Evolutionary conservation across 2,329 filamentous ascomycete genomes (phyloP).

Genomic region (Monosporascus sp.): DNA sequence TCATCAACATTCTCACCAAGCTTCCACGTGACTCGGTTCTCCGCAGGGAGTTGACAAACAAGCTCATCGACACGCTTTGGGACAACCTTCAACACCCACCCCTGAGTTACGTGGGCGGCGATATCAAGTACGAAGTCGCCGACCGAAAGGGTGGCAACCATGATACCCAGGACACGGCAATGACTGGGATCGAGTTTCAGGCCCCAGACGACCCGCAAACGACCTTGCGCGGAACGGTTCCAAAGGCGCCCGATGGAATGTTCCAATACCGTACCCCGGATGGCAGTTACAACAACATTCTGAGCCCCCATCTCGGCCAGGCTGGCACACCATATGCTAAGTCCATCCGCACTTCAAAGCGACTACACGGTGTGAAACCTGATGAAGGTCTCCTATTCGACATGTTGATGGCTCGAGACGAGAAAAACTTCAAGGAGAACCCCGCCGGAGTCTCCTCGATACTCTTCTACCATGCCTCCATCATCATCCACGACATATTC

Average conservation of each 20-base stretch:
- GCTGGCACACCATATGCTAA: conserved; percentile 65
- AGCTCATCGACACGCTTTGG: conserved; percentile 49
- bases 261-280: conserved; percentile 30
- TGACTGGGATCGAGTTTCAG: conserved; percentile 34
- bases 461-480: conserved; percentile 68
- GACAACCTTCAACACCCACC: conserved; percentile 50
- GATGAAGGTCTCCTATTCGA: conserved; percentile 65
- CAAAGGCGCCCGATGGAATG: conserved; percentile 30
- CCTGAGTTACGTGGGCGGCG: conserved; percentile 35
- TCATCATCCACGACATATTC: conserved; percentile 60
- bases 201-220: conserved; percentile 30
- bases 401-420: conserved; percentile 54
- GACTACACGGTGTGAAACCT: conserved; percentile 54
- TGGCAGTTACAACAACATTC: conserved; percentile 48
- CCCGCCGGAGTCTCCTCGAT: conserved; percentile 69
- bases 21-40: conserved; percentile 29
- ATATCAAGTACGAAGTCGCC: conserved; percentile 34
- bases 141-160: conserved; percentile 25
- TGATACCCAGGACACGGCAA: conserved; percentile 20
- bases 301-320: conserved; percentile 57
- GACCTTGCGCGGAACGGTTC: conserved; percentile 30
- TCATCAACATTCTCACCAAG: conserved; percentile 34
- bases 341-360: conserved; percentile 52
- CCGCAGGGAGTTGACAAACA: conserved; percentile 37
- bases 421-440: conserved; percentile 51